Evolutionary conservation across 1,284 basidiomycete species (phyloP).

Genomic region (Cutaneotrichosporon sp.): DNA sequence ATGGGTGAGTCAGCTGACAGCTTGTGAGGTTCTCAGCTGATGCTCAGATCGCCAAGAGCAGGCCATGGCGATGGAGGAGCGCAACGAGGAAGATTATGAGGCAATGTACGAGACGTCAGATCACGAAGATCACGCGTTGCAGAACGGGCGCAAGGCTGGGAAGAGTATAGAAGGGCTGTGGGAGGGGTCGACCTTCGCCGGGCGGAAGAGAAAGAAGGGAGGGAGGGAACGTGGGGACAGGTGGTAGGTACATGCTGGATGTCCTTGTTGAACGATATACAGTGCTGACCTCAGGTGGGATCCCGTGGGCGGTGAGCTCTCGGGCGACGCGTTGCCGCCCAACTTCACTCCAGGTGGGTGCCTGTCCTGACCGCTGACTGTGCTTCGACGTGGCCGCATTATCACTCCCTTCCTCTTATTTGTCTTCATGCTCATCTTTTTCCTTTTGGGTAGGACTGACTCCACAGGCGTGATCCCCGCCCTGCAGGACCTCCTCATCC

Average conservation of each 20-base stretch:
- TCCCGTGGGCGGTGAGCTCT: slow-evolving; percentile 20
- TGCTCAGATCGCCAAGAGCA: neutral
- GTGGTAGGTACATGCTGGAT: slow-evolving; percentile 24
- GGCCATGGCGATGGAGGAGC: neutral
- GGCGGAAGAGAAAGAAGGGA: slow-evolving; percentile 24
- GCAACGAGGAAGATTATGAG: neutral
- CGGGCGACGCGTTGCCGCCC: slow-evolving; percentile 48
- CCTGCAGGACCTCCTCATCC: slow-evolving; percentile 57
- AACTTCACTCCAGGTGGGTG: slow-evolving; percentile 69
- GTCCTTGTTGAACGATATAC: neutral
- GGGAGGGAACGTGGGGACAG: slow-evolving; percentile 29
- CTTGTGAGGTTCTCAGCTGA: too few relatives aligned
- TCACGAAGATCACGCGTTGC: neutral
- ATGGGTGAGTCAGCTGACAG: slow-evolving; percentile 17
- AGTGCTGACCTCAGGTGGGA: slow-evolving; percentile 35
- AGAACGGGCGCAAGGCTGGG: slow-evolving; percentile 6
- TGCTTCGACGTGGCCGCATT: neutral
- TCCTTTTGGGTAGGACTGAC: too few relatives aligned
- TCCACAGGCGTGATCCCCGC: slow-evolving; percentile 62
- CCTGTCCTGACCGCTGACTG: too few relatives aligned
- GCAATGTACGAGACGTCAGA: neutral
- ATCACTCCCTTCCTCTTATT: neutral
- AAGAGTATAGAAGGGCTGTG: slow-evolving; percentile 20
- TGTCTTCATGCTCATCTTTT: too few relatives aligned
- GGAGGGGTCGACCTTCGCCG: slow-evolving; percentile 37